A percentile compares a stretch with the other conserved stretches of the same genome.
Evolutionary conservation across 2,329 filamentous ascomycete species (phyloP).

Genomic region (Diaporthe sp.): DNA sequence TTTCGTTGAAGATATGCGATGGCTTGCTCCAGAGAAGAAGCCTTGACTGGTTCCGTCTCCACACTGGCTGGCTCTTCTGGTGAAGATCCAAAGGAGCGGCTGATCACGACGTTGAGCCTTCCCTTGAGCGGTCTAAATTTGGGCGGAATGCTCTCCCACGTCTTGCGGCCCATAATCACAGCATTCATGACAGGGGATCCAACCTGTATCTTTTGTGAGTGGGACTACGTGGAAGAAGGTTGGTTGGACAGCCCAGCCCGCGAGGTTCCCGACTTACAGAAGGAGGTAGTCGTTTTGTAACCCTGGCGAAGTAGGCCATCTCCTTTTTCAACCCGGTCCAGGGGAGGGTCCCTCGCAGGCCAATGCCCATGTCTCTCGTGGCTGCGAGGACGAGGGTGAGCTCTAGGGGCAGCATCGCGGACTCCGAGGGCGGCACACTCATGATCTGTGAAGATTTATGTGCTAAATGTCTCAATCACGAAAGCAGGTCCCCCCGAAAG

Average conservation of each 20-base stretch:
- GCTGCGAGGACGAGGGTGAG: slow-evolving; percentile 96
- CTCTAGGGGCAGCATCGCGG: slow-evolving; percentile 59
- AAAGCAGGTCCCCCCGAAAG: background rate
- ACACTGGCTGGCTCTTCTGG: slow-evolving; percentile 38
- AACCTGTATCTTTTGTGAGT: slow-evolving; percentile 44
- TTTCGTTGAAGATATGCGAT: slow-evolving; percentile 61
- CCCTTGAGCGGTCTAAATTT: slow-evolving; percentile 84
- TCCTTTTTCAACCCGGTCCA: slow-evolving; percentile 92
- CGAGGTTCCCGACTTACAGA: slow-evolving; percentile 49
- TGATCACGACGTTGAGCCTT: slow-evolving; percentile 87
- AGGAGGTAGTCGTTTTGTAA: slow-evolving; percentile 78
- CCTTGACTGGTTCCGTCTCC: slow-evolving; percentile 69
- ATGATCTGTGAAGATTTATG: background rate
- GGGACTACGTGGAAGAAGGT: background rate
- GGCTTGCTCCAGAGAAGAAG: slow-evolving; percentile 71
- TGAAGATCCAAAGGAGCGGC: slow-evolving; percentile 60
- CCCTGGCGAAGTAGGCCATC: slow-evolving; percentile 94
- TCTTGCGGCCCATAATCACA: slow-evolving; percentile 98
- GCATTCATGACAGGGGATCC: slow-evolving; percentile 69
- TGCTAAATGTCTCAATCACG: background rate
- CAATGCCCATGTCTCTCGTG: slow-evolving; percentile 92
- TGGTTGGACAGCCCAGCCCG: background rate
- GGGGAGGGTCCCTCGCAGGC: slow-evolving; percentile 81
- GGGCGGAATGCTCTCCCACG: slow-evolving; percentile 90
- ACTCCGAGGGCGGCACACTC: slow-evolving; percentile 7